Evolutionary conservation across 2,329 filamentous ascomycete species (phyloP), one percentile per base, ranked within the genome.

Genomic region (Fusarium poae): DNA sequence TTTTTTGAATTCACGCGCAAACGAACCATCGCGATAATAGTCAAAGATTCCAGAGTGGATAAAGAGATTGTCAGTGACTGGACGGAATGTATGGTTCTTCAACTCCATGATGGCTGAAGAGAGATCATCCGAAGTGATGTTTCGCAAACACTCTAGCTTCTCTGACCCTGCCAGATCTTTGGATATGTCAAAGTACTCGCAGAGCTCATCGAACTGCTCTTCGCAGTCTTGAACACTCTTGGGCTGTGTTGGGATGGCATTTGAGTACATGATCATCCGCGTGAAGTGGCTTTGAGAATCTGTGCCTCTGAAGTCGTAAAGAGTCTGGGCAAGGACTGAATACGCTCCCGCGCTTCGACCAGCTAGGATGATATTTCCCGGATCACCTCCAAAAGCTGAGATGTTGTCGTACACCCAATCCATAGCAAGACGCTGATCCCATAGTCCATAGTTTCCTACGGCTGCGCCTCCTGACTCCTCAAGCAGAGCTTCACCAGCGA

Each of bases 181-280:
- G 0, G 40, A 40, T 13, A 62, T 55, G 0, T 21, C 18, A 2
- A 62, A 62, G 20, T 55, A 62, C 6, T 48, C 57, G n/a, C 59
- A 62, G 2, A 62, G 20, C 20, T 62, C 59, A 35, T 55, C 23
- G 2, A 62, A 62, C 7, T 62, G 57, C 4, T 42, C 29, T 1
- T 62, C 34, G 7, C 59, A 62, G 3, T 62, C 40, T 21, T 62
- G 20, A 13, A 62, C 59, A 5, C 40, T 62, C 34, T 62, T 62
- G 4, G 59, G 59, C 0, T 62, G 59, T 2, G 59, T 62, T 2
- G 59, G 46, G 1, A 62, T 62, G 4, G 57, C 59, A 46, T 62
- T 62, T 1, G 59, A 62, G 46, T 62, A 62, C 57, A 62, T 62
- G 12, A 62, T 62, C 40, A 62, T 62, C 10, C 48, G 43, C 7